Evolutionary conservation across 176 grass and related monocot genomes (phyloP).

Genomic region (Stipa capillata): DNA sequence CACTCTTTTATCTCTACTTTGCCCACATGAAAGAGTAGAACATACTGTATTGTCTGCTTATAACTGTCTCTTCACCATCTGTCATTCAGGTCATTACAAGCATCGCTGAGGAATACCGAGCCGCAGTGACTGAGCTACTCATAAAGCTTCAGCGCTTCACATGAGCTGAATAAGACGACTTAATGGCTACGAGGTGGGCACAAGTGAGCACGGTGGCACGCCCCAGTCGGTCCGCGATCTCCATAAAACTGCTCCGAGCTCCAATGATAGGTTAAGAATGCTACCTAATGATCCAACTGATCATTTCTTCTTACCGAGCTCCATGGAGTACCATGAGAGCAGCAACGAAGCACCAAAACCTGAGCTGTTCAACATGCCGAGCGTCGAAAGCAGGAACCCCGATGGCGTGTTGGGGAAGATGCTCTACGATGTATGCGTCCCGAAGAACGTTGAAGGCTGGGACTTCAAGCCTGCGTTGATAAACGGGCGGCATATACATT

Average conservation of each 20-base stretch:
- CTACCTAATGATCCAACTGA: slow-evolving; percentile 19
- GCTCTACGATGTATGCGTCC: slow-evolving; percentile 56
- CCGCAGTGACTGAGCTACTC: slow-evolving; percentile 57
- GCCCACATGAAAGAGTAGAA: too few species aligned
- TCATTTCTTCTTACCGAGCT: slow-evolving; percentile 53
- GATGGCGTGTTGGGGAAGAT: slow-evolving; percentile 60
- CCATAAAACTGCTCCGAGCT: slow-evolving; percentile 23
- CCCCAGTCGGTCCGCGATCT: background rate
- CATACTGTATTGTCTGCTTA: background rate
- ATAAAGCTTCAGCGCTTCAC: slow-evolving; percentile 38
- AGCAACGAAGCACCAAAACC: slow-evolving; percentile 28
- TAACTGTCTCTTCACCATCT: background rate
- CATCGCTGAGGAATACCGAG: slow-evolving; percentile 54
- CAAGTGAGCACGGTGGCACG: slow-evolving; percentile 3
- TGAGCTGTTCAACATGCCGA: slow-evolving; percentile 47
- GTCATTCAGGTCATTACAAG: slow-evolving; percentile 70
- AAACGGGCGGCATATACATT: slow-evolving; percentile 22
- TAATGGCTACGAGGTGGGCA: slow-evolving; percentile 1
- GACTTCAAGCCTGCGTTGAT: slow-evolving; percentile 50
- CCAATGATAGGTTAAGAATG: too few species aligned
- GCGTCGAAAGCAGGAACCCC: slow-evolving; percentile 33
- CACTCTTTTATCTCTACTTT: slow-evolving; percentile 12
- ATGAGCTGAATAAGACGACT: slow-evolving; percentile 29
- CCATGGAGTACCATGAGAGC: slow-evolving; percentile 72
- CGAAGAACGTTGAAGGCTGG: slow-evolving; percentile 75